Percentiles rank a stretch among this genome's conserved stretches.
phyloP scores from a whole-genome alignment of 148 eudicot species.

The Camellia japonica region DNA sequence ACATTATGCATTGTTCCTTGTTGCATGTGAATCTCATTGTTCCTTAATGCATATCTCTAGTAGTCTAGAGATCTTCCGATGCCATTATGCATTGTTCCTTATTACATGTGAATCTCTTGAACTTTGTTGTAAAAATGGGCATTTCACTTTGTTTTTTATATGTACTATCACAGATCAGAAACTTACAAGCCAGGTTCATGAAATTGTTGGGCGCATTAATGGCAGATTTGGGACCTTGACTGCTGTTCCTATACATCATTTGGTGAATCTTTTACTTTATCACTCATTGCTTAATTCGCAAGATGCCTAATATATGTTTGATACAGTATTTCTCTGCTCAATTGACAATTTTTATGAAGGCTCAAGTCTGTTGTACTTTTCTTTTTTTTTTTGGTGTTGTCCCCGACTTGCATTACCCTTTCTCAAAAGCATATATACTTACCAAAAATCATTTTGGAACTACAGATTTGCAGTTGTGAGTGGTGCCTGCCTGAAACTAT shows the following conservation, averaged over 20 bases:
- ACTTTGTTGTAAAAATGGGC: neutral
- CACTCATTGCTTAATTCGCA: neutral
- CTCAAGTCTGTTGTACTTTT: neutral
- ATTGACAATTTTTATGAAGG: neutral
- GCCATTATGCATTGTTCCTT: neutral
- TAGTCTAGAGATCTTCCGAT: neutral
- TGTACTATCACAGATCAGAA: conserved; percentile 61
- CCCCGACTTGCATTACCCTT: neutral
- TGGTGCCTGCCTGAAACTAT: neutral
- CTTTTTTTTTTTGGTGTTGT: neutral
- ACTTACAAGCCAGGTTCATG: conserved; percentile 93
- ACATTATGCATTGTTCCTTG: neutral
- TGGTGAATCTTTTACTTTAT: conserved; percentile 46
- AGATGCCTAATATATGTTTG: neutral
- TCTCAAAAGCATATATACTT: neutral
- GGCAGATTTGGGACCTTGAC: conserved; percentile 85
- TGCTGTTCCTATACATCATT: conserved; percentile 87
- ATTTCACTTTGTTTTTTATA: neutral
- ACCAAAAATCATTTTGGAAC: neutral
- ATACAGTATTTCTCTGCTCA: neutral
- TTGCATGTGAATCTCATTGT: neutral
- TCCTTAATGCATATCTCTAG: neutral
- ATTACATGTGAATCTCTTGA: neutral
- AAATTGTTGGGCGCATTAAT: conserved; percentile 92
- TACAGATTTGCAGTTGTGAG: neutral